Percentiles rank a stretch among this genome's conserved stretches.
Conservation (phyloP, 768 basidiomycete species). For the Pisolithus albus region DNA sequence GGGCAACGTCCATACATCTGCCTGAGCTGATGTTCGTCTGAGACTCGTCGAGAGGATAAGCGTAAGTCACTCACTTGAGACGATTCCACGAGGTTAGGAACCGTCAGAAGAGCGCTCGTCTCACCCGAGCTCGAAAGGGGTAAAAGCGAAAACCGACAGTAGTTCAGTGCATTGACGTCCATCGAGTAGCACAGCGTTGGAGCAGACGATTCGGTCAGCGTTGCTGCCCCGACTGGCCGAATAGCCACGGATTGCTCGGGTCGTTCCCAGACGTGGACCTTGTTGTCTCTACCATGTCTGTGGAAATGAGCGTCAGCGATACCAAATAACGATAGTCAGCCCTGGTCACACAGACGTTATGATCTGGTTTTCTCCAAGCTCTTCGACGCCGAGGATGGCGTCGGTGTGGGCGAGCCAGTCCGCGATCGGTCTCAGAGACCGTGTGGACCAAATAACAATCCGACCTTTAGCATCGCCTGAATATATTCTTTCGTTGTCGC, state of each 20-base stretch:
- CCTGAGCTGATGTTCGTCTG: conserved; percentile 36
- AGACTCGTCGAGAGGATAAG: not conserved
- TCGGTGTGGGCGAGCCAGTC: conserved; percentile 78
- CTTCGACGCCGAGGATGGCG: conserved; percentile 70
- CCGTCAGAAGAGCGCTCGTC: conserved; percentile 52
- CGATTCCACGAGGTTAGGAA: conserved; percentile 88
- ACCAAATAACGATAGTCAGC: not conserved
- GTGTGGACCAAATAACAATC: conserved; percentile 72
- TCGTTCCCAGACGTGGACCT: conserved; percentile 67
- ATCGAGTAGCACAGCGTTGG: conserved; percentile 60
- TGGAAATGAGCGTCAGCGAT: not conserved
- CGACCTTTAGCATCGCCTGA: conserved; percentile 78
- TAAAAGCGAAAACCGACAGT: conserved; percentile 81
- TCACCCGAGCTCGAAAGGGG: conserved; percentile 14
- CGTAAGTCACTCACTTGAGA: conserved; percentile 48
- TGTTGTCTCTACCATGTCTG: conserved; percentile 84
- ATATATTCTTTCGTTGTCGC: conserved; percentile 74
- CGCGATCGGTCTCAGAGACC: conserved; percentile 63
- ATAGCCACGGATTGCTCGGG: conserved; percentile 43
- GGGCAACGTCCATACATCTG: conserved; percentile 83
- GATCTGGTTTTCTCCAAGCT: conserved; percentile 52
- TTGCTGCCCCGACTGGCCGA: conserved; percentile 49
- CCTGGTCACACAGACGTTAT: conserved; percentile 63
- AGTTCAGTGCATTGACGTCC: conserved; percentile 91
- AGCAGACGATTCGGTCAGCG: conserved; percentile 38